A percentile compares a stretch with the other conserved stretches of the same genome.
Conservation (phyloP, 1,284 basidiomycete species). For the Thecaphora frezii region DNA sequence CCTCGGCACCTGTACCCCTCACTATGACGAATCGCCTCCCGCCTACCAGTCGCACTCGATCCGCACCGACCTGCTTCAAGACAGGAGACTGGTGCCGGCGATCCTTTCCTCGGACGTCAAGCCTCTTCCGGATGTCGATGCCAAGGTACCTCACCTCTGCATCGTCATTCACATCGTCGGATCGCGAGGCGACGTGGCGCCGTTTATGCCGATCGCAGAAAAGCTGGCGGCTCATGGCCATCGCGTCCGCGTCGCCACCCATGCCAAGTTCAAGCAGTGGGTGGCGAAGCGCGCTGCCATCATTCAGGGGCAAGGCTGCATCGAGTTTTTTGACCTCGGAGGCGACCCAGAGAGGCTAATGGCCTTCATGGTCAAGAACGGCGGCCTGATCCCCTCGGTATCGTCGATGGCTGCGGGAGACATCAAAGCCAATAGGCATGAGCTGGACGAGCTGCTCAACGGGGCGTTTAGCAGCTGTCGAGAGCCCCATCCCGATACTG, state of each 20-base stretch:
- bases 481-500: no score
- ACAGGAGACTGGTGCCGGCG: no score
- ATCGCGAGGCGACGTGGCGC: slow-evolving; percentile 76
- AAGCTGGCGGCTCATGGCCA: slow-evolving; percentile 89
- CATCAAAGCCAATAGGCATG: slow-evolving; percentile 67
- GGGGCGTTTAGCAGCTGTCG: neutral
- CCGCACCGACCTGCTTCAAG: no score
- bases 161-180: no score
- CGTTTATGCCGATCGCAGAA: slow-evolving; percentile 88
- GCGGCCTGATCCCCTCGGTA: slow-evolving; percentile 92
- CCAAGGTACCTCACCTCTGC: no score
- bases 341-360: slow-evolving; percentile 93
- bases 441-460: neutral
- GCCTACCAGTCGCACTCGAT: no score
- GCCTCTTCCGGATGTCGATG: no score
- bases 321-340: slow-evolving; percentile 88
- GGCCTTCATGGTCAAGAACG: slow-evolving; percentile 62
- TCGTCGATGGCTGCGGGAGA: slow-evolving; percentile 88
- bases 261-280: slow-evolving; percentile 92
- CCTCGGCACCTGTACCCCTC: no score
- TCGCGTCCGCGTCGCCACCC: slow-evolving; percentile 80
- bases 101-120: no score
- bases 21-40: no score
- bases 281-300: no score
- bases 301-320: slow-evolving; percentile 79